These are phyloP conservation scores for Mortierella sp. DNA, from an alignment of 371 early-diverging fungal species.

Conservation along the genomic window DNA sequence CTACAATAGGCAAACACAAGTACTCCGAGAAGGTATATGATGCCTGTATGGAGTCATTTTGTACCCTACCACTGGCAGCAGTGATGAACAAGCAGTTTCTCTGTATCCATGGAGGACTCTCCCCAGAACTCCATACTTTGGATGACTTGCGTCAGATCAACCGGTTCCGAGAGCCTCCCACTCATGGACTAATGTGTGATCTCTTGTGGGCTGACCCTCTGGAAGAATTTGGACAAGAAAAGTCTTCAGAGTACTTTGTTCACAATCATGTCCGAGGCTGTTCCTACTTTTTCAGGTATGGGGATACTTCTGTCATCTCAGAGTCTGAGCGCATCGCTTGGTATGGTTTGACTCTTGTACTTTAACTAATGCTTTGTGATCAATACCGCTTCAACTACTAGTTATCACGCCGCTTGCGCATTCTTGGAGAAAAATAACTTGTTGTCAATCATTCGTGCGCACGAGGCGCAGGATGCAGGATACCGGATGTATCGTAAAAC, in stretches of 20 bases:
- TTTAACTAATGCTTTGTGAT: too few relatives aligned
- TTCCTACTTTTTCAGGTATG: constrained; percentile 90
- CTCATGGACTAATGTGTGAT: constrained; percentile 96
- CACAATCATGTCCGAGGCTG: constrained; percentile 95
- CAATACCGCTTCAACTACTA: constrained; percentile 43
- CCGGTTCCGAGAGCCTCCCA: constrained; percentile 96
- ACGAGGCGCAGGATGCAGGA: constrained; percentile 98
- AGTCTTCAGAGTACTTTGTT: constrained; percentile 80
- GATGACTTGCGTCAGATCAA: constrained; percentile 90
- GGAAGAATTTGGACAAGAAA: constrained; percentile 95
- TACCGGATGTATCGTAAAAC: constrained; percentile 96
- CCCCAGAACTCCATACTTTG: constrained; percentile 91
- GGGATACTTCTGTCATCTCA: background rate
- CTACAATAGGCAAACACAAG: constrained; percentile 84
- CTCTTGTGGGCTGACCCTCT: constrained; percentile 98
- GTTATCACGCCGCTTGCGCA: constrained; percentile 89
- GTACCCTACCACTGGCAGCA: constrained; percentile 95
- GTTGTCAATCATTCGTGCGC: constrained; percentile 94
- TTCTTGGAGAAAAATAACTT: constrained; percentile 95
- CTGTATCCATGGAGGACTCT: constrained; percentile 99
- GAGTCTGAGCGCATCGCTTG: background rate
- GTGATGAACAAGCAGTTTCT: constrained; percentile 97
- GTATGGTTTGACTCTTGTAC: background rate
- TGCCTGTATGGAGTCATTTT: constrained; percentile 92
- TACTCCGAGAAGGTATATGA: constrained; percentile 95